A percentile compares a stretch with the other conserved stretches of the same genome.
Conservation (phyloP, 2,329 filamentous ascomycete genomes). For the Ceratocystis eucalypticola region DNA sequence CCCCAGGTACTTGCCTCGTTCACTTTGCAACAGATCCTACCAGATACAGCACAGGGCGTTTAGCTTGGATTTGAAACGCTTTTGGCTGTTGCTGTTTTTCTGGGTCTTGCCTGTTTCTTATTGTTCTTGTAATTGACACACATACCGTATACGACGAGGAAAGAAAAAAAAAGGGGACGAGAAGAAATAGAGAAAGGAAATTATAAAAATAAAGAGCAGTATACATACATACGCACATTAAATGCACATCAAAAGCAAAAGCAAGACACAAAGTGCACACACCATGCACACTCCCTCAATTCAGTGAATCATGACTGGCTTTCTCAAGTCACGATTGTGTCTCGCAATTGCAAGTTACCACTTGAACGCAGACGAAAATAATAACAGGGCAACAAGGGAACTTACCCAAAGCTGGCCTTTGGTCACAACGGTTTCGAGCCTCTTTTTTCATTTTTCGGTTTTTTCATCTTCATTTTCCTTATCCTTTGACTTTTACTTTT, state of each 20-base stretch:
- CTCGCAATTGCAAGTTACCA: not conserved
- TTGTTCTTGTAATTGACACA: not conserved
- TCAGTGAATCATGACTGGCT: not conserved
- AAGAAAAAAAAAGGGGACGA: not conserved
- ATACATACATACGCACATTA: not conserved
- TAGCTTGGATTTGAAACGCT: constrained; percentile 1
- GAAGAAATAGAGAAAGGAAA: not conserved
- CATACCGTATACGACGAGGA: not conserved
- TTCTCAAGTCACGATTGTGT: not conserved
- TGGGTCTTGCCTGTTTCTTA: not conserved
- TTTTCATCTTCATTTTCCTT: not conserved
- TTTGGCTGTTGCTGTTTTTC: not conserved
- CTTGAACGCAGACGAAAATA: no score
- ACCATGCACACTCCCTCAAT: not conserved
- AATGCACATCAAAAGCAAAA: not conserved
- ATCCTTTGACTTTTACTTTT: not conserved
- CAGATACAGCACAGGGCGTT: not conserved
- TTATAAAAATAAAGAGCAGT: not conserved
- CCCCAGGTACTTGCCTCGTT: not conserved
- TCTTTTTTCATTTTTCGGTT: not conserved
- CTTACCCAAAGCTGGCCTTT: no score
- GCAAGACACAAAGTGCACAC: not conserved
- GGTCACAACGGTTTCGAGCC: no score
- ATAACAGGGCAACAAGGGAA: no score
- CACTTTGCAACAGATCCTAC: not conserved